Evolutionary conservation across 2,329 filamentous ascomycete species (phyloP).

Genomic region (Fusarium equiseti): DNA sequence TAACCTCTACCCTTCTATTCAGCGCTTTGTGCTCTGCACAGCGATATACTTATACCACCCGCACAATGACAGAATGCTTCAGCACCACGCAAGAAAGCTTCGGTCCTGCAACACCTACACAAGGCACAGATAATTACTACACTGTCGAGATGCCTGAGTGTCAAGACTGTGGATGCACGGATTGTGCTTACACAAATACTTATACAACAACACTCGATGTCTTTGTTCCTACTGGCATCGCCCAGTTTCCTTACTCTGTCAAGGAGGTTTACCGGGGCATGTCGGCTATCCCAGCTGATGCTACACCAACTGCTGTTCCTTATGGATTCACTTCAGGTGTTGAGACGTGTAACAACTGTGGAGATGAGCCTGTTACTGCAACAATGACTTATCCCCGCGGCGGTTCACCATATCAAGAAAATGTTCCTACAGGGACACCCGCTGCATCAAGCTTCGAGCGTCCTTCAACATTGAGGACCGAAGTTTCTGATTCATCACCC

Average conservation of each 20-base stretch:
- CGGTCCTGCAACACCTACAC: slow-evolving; percentile 40
- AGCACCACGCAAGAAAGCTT: slow-evolving; percentile 42
- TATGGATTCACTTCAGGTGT: slow-evolving; percentile 42
- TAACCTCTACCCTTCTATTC: slow-evolving; percentile 17
- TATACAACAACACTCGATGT: slow-evolving; percentile 45
- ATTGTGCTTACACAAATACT: slow-evolving; percentile 42
- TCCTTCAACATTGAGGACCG: slow-evolving; percentile 33
- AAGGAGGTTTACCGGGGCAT: slow-evolving; percentile 47
- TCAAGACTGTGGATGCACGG: slow-evolving; percentile 38
- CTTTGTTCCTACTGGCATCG: slow-evolving; percentile 38
- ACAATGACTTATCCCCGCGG: slow-evolving; percentile 47
- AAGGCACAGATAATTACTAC: slow-evolving; percentile 39
- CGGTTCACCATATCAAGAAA: slow-evolving; percentile 35
- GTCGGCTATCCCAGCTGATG: slow-evolving; percentile 37
- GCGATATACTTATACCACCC: slow-evolving; percentile 45
- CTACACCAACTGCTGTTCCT: slow-evolving; percentile 35
- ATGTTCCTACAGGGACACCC: slow-evolving; percentile 21
- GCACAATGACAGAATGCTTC: slow-evolving; percentile 45
- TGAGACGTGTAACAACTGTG: slow-evolving; percentile 40
- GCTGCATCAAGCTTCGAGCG: slow-evolving; percentile 12
- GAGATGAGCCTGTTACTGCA: slow-evolving; percentile 38
- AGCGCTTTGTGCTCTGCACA: slow-evolving; percentile 21
- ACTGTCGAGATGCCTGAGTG: slow-evolving; percentile 46
- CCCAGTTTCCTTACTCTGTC: slow-evolving; percentile 37
- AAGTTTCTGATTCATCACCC: slow-evolving; percentile 18